These are phyloP conservation scores for Amaranthus cruentus DNA, from an alignment of 148 eudicot genomes.

Conservation along the genomic window DNA sequence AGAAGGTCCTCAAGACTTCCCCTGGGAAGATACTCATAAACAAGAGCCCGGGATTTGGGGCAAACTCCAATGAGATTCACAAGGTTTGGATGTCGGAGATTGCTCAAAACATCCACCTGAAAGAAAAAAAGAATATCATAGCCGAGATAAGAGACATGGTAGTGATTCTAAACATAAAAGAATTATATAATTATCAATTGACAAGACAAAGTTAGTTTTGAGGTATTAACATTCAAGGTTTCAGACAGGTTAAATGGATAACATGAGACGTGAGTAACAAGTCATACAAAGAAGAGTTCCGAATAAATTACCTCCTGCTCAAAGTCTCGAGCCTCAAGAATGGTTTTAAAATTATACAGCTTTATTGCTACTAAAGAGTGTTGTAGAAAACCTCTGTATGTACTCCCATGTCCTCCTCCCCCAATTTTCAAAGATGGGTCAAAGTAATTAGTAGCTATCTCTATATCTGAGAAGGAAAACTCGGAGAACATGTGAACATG, in stretches of 20 bases:
- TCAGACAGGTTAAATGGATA: too few species aligned
- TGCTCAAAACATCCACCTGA: slow-evolving; percentile 71
- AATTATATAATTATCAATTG: background rate
- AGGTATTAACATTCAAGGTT: background rate
- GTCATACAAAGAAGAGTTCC: background rate
- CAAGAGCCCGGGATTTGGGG: slow-evolving; percentile 52
- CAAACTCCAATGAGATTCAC: slow-evolving; percentile 81
- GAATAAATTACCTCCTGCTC: slow-evolving; percentile 55
- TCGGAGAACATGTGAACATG: slow-evolving; percentile 38
- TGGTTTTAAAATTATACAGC: slow-evolving; percentile 39
- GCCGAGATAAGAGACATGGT: background rate
- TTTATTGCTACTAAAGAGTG: slow-evolving; percentile 74
- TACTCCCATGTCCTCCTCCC: slow-evolving; percentile 71
- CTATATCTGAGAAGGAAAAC: slow-evolving; percentile 55
- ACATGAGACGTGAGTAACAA: too few species aligned
- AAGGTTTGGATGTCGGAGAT: slow-evolving; percentile 74
- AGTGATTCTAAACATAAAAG: background rate
- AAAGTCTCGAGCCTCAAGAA: slow-evolving; percentile 33
- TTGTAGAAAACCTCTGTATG: slow-evolving; percentile 54
- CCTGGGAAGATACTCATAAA: slow-evolving; percentile 69
- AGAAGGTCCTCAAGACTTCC: slow-evolving; percentile 92
- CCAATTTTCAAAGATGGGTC: slow-evolving; percentile 56
- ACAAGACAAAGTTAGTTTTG: background rate
- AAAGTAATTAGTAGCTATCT: slow-evolving; percentile 58
- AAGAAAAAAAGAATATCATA: background rate